A percentile compares a stretch with the other conserved stretches of the same genome.
Conservation (phyloP, 495 filamentous ascomycete species). For the Choiromyces venosus region DNA sequence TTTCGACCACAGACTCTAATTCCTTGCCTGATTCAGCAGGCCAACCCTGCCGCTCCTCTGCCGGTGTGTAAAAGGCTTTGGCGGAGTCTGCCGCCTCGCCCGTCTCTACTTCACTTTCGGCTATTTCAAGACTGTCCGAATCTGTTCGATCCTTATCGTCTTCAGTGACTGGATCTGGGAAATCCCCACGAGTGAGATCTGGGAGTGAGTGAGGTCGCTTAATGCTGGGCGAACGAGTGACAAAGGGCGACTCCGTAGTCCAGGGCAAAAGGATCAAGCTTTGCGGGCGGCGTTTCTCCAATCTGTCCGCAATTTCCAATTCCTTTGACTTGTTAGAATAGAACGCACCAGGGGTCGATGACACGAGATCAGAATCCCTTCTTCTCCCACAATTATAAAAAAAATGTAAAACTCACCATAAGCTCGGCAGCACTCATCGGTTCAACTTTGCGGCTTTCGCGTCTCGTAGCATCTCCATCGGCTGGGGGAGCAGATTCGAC, state of each 20-base stretch:
- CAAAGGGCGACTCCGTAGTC: conserved; percentile 37
- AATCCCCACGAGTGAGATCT: conserved; percentile 35
- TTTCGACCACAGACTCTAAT: background rate
- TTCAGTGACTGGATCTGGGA: conserved; percentile 31
- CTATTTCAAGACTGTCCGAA: background rate
- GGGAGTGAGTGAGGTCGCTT: conserved; percentile 33
- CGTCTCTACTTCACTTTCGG: background rate
- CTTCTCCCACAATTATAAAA: background rate
- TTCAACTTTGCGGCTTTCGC: background rate
- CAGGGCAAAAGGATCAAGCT: conserved; percentile 56
- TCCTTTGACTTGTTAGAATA: conserved; percentile 23
- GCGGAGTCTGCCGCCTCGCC: conserved; percentile 7
- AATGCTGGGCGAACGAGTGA: conserved; percentile 13
- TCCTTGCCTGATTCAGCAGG: background rate
- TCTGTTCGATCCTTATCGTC: conserved; percentile 5
- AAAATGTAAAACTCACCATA: background rate
- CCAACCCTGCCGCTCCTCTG: conserved; percentile 11
- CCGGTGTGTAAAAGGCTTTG: conserved; percentile 16
- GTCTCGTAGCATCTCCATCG: background rate
- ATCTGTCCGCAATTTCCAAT: conserved; percentile 23
- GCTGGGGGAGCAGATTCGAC: background rate
- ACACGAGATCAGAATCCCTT: background rate
- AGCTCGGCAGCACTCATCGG: background rate
- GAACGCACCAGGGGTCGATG: background rate
- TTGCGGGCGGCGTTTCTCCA: conserved; percentile 55